These are phyloP conservation scores for Oryza australiensis DNA, from an alignment of 176 grass and related monocot genomes.

Conservation along the genomic window DNA sequence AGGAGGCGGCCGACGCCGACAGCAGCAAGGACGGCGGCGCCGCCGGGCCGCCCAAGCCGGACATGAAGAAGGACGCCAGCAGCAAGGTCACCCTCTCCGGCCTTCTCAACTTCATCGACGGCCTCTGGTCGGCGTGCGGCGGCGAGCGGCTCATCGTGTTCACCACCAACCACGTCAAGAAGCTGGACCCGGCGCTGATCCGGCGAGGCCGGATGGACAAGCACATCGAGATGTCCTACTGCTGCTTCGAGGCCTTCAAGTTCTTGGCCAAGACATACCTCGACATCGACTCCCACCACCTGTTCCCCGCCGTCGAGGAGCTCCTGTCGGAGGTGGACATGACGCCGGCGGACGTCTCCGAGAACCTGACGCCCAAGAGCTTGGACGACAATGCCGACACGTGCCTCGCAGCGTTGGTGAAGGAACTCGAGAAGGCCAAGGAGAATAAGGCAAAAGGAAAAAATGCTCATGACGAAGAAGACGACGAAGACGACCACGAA, in stretches of 20 bases:
- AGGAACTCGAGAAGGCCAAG: conserved; percentile 43
- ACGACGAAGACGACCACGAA: not conserved
- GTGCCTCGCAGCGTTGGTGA: conserved; percentile 39
- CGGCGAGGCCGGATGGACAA: conserved; percentile 69
- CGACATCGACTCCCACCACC: conserved; percentile 2
- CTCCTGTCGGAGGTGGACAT: conserved; percentile 53
- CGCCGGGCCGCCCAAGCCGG: not conserved
- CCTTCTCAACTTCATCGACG: conserved; percentile 78
- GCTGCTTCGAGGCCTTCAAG: conserved; percentile 53
- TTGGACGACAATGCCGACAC: conserved; percentile 16
- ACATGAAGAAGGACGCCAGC: conserved; percentile 24
- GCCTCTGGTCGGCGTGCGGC: conserved; percentile 65
- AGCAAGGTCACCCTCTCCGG: conserved; percentile 72
- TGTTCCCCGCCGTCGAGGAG: conserved; percentile 20
- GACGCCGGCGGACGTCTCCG: conserved; percentile 62
- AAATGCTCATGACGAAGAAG: not conserved
- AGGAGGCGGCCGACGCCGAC: not conserved
- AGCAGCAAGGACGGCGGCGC: not conserved
- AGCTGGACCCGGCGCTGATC: conserved; percentile 63
- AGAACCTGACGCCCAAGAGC: conserved; percentile 60
- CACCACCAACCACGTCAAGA: conserved; percentile 65
- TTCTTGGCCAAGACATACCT: conserved; percentile 61
- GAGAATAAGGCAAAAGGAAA: conserved; percentile 28
- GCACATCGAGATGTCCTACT: conserved; percentile 82
- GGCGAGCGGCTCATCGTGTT: conserved; percentile 60